Percentiles rank a stretch among this genome's conserved stretches.
phyloP scores from a whole-genome alignment of 2,329 filamentous ascomycete genomes.

The Elsinoe fawcettii region DNA sequence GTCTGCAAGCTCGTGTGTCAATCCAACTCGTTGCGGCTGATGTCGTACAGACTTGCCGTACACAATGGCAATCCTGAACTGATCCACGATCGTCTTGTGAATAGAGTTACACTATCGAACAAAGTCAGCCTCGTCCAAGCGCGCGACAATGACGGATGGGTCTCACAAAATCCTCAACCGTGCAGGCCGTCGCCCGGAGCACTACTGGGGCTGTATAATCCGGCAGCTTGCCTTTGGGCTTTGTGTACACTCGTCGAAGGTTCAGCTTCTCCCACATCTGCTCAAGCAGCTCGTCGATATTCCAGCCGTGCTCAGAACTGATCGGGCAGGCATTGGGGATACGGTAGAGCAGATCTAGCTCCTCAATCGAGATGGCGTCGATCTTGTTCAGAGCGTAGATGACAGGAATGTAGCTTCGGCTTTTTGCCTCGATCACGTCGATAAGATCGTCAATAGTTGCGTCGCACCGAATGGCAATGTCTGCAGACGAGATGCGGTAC shows the following conservation, averaged over 20 bases:
- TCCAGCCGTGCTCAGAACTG: constrained; percentile 93
- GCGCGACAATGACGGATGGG: constrained; percentile 15
- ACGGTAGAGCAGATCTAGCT: constrained; percentile 88
- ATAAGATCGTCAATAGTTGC: constrained; percentile 96
- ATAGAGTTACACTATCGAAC: constrained; percentile 78
- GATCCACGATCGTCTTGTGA: constrained; percentile 89
- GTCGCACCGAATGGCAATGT: constrained; percentile 96
- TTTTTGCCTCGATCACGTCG: constrained; percentile 89
- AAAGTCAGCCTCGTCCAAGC: constrained; percentile 29
- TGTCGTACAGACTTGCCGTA: constrained; percentile 98
- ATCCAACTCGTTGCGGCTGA: constrained; percentile 89
- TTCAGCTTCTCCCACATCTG: constrained; percentile 98
- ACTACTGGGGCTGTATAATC: constrained; percentile 92
- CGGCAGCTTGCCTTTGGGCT: constrained; percentile 89
- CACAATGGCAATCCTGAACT: constrained; percentile 91
- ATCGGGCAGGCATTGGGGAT: constrained; percentile 97
- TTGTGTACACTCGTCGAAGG: constrained; percentile 89
- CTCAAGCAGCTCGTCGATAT: constrained; percentile 92
- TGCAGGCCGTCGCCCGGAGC: constrained; percentile 70
- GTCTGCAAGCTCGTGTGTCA: constrained; percentile 84
- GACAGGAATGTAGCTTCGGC: constrained; percentile 94
- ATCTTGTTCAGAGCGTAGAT: constrained; percentile 99
- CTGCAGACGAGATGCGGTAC: constrained; percentile 91
- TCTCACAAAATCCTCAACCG: constrained; percentile 94
- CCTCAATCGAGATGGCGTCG: constrained; percentile 94